phyloP scores from a whole-genome alignment of 306 rosid genomes.

The Fragaria nilgerrensis region DNA sequence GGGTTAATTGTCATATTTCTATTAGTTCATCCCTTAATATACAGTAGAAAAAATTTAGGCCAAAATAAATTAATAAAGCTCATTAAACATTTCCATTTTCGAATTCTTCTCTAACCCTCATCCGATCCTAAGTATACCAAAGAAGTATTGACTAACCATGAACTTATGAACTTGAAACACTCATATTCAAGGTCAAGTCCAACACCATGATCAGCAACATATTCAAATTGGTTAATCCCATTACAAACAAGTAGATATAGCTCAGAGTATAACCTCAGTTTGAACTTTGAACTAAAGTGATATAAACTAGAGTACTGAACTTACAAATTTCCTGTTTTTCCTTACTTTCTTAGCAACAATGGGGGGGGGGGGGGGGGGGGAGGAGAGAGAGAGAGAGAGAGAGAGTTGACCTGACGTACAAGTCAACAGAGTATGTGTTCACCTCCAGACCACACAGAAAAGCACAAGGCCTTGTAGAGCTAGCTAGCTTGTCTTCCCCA shows the following conservation, averaged over 20 bases:
- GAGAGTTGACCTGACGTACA: slow-evolving; percentile 32
- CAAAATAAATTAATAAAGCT: background rate
- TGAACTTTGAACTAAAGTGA: background rate
- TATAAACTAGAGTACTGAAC: background rate
- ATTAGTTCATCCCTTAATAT: background rate
- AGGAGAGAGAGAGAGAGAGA: background rate
- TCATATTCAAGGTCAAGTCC: background rate
- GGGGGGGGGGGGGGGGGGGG: background rate
- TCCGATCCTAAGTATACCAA: background rate
- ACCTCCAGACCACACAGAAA: background rate
- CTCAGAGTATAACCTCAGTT: background rate
- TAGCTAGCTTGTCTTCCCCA: slow-evolving; percentile 3
- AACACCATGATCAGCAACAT: background rate
- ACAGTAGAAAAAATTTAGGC: background rate
- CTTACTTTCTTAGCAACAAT: slow-evolving; percentile 17
- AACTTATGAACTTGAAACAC: slow-evolving; percentile 12
- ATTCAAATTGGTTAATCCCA: background rate
- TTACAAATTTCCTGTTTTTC: background rate
- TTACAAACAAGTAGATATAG: background rate
- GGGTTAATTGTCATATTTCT: background rate
- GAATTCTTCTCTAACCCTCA: too few relatives aligned
- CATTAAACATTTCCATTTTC: background rate
- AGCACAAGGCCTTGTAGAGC: background rate
- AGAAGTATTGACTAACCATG: background rate
- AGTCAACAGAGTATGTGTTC: slow-evolving; percentile 1